Percentiles rank a stretch among this genome's conserved stretches.
Evolutionary conservation across 2,329 filamentous ascomycete species (phyloP).

Genomic region (Arthrobotrys megalospora): DNA sequence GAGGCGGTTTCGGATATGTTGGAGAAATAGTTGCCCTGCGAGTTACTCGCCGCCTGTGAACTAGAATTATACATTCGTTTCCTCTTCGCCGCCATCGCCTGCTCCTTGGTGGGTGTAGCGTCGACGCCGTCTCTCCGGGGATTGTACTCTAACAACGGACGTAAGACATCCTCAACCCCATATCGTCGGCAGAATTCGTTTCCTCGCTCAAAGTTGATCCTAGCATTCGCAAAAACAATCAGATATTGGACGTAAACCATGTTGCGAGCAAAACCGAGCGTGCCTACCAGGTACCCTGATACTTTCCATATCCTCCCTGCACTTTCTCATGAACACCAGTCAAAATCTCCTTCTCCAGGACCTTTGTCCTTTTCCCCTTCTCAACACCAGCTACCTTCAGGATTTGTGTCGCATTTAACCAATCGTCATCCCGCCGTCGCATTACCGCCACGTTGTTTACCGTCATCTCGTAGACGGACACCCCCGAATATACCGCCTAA

Average conservation of each 20-base stretch:
- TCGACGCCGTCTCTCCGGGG: slow-evolving; percentile 85
- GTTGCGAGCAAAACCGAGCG: slow-evolving; percentile 27
- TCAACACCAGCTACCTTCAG: slow-evolving; percentile 97
- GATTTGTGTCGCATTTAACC: slow-evolving; percentile 98
- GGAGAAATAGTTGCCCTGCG: slow-evolving; percentile 93
- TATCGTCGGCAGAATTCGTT: slow-evolving; percentile 90
- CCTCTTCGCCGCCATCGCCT: slow-evolving; percentile 94
- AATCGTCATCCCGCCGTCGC: slow-evolving; percentile 93
- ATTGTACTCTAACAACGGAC: slow-evolving; percentile 83
- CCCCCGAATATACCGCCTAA: slow-evolving; percentile 90
- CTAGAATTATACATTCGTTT: slow-evolving; percentile 90
- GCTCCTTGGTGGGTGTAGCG: slow-evolving; percentile 97
- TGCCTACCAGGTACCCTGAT: slow-evolving; percentile 89
- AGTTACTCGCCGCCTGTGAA: slow-evolving; percentile 77
- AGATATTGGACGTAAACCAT: not conserved
- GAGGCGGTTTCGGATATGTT: slow-evolving; percentile 95
- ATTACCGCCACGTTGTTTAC: slow-evolving; percentile 94
- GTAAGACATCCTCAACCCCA: slow-evolving; percentile 81
- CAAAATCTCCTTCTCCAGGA: slow-evolving; percentile 96
- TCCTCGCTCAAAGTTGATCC: slow-evolving; percentile 89
- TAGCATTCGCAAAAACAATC: slow-evolving; percentile 37
- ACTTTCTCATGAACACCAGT: slow-evolving; percentile 98
- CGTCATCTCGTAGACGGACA: slow-evolving; percentile 98
- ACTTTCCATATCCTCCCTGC: slow-evolving; percentile 97
- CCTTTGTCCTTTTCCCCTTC: slow-evolving; percentile 97